A percentile compares a stretch with the other conserved stretches of the same genome.
Conservation (phyloP, 2,329 filamentous ascomycete species). For the Colletotrichum brevisporum region DNA sequence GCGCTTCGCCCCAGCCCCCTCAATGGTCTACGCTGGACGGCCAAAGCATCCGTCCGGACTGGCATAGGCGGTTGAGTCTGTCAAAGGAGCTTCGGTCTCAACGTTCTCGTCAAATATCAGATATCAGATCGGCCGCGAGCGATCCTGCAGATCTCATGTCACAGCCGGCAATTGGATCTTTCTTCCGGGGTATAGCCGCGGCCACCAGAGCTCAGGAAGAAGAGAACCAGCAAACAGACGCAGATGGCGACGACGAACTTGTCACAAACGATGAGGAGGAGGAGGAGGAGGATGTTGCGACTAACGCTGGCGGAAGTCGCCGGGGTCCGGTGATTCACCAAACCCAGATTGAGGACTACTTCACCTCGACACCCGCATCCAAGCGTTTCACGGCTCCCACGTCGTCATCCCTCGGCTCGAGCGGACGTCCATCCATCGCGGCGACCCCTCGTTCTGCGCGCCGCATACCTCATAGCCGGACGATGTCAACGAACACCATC, state of each 20-base stretch:
- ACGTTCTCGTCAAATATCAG: constrained; percentile 65
- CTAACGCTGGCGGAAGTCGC: constrained; percentile 56
- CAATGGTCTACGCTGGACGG: constrained; percentile 66
- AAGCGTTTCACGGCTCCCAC: constrained; percentile 52
- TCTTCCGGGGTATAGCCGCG: constrained; percentile 37
- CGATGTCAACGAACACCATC: constrained; percentile 85
- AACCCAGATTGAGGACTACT: constrained; percentile 64
- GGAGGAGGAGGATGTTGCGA: constrained; percentile 67
- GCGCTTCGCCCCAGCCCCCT: constrained; percentile 57
- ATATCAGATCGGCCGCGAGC: constrained; percentile 72
- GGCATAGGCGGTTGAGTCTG: constrained; percentile 67
- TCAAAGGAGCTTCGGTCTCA: constrained; percentile 61
- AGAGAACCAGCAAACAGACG: constrained; percentile 78
- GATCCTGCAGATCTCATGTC: constrained; percentile 76
- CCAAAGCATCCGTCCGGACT: constrained; percentile 56
- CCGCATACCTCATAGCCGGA: constrained; percentile 74
- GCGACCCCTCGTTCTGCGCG: constrained; percentile 53
- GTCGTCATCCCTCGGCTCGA: constrained; percentile 50
- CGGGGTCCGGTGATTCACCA: constrained; percentile 41
- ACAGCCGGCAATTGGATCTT: constrained; percentile 36
- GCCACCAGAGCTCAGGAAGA: constrained; percentile 47
- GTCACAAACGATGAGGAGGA: constrained; percentile 84
- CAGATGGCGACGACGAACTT: constrained; percentile 92
- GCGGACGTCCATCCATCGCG: constrained; percentile 41
- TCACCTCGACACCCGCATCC: constrained; percentile 63